Base-by-base conservation (phyloP, 106 monocot genomes). In the Dendrobium catenatum region DNA sequence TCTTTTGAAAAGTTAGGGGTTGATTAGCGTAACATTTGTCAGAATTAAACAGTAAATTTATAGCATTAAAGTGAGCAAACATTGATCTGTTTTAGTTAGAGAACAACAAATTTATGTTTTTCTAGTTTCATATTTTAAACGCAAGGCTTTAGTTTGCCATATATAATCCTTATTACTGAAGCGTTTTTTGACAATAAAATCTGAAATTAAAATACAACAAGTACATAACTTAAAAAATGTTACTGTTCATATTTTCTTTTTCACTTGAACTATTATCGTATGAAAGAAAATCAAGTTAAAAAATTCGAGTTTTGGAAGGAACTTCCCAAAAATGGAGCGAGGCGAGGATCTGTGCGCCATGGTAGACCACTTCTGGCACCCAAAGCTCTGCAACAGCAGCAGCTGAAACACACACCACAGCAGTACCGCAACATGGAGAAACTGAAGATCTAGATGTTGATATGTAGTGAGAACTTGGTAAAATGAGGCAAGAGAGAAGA, bases 331-430 rank as follows among this genome's bases (percentile, higher is more conserved):
- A 87, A 93, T 24, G 87, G 88, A 80, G 84, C 78, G 75, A 96
- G 75, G 18, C 83, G 79, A 22, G 88, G 90, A 77, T 96, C 89
- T 6, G 83, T 83, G 24, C 87, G 91, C 77, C 46, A 59, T 0
- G 93, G 93, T 16, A 96, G 70, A 74, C 93, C 93, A 66, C 87
- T 90, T 33, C 96, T 85, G 81, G 96, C 93, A 68, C 96, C 96
- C 70, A 96, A 67, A 77, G 88, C 93, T 58, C 87, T 82, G 79
- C 96, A 96, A 8, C 86, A 5, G 82, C 84, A 58, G 89, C 96
- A 6, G 96, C 27, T 27, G 27, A 27, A 27, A 27, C 0, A 27
- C 27, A 29, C 43, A 61, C 9, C 27, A 29, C 43, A 61, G 16
- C 44, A 37, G 42, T n/a, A 4, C 7, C n/a, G n/a, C 42, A 29